Conservation (phyloP, 2,329 filamentous ascomycete genomes). For the Drechmeria coniospora region DNA sequence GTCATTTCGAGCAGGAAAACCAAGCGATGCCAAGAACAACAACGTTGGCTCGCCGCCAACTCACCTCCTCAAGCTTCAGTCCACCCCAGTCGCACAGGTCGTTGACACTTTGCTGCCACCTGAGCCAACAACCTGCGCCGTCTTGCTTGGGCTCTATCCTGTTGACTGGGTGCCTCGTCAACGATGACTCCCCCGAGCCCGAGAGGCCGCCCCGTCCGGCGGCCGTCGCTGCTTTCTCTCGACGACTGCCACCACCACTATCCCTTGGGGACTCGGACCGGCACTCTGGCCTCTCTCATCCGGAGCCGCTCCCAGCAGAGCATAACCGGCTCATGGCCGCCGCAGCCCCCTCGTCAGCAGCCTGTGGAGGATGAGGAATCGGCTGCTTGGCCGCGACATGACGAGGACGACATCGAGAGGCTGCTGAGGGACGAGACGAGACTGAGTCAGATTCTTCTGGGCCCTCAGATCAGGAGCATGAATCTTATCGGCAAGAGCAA, state of each 20-base stretch:
- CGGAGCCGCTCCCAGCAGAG: slow-evolving; percentile 22
- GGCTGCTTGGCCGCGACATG: slow-evolving; percentile 9
- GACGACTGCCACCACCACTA: slow-evolving; percentile 17
- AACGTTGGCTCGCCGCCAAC: background rate
- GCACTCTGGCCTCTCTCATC: slow-evolving; percentile 22
- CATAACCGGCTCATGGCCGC: slow-evolving; percentile 12
- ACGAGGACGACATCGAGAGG: slow-evolving; percentile 29
- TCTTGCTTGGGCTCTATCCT: background rate
- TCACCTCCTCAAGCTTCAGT: too few species aligned
- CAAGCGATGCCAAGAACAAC: background rate
- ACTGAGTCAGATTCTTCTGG: slow-evolving; percentile 41
- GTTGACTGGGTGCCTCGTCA: background rate
- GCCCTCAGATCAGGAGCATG: slow-evolving; percentile 67
- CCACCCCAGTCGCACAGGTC: too few species aligned
- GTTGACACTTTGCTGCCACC: too few species aligned
- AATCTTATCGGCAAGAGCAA: slow-evolving; percentile 80
- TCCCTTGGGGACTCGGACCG: slow-evolving; percentile 20
- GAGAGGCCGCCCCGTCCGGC: slow-evolving; percentile 11
- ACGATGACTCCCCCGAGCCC: slow-evolving; percentile 16
- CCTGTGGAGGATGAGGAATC: slow-evolving; percentile 18
- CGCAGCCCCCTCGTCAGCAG: slow-evolving; percentile 6
- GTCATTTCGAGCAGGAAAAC: background rate
- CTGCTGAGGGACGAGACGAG: slow-evolving; percentile 40
- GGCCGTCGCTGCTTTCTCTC: slow-evolving; percentile 16
- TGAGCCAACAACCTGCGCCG: too few species aligned